Base-by-base conservation (phyloP, 257 asterid genomes). In the Solanum tacnaense region DNA sequence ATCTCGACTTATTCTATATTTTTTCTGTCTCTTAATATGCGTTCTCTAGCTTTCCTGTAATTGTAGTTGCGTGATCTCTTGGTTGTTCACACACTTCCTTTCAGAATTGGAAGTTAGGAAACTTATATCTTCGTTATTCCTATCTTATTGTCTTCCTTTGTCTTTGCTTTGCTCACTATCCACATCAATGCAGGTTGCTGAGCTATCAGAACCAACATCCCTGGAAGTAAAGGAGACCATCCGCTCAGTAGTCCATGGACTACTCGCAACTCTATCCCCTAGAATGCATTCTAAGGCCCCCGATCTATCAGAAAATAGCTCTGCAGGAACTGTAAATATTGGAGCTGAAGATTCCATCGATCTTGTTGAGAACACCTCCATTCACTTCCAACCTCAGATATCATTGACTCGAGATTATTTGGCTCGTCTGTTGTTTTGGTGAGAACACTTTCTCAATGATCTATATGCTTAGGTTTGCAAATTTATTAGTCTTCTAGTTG, bases 191-290 rank as follows among this genome's bases (percentile, higher is more conserved):
- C 93, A 97, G 99, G 98, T 97, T 67, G 98, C 93, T 1, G 99
- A 97, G 94, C 94, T 97, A 9, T 97, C 99, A 58, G 99, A 97
- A 89, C 97, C 98, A 81, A 92, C 98, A 65, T 94, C 94, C 21
- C 89, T 95, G 4, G 98, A 95, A 86, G 83, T 95, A 88, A 96
- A 93, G 89, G 96, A 93, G 25, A 91, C 96, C 36, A 92, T 97
- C 89, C 95, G 92, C 89, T 97, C 98, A 20, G 97, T 97, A 32
- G 98, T 95, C 36, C 98, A 97, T 86, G 99, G 99, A 90, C 96
- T 97, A 74, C 94, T 97, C 91, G 99, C 99, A 34, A 96, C 99
- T 65, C 98, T 97, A 60, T 97, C 99, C 87, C 99, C 98, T 13
- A 94, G 94, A 91, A 97, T 97, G 99, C 96, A 96, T 85, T 94